Percentiles rank a stretch among this genome's conserved stretches.
Conservation (phyloP, 805 yeast species). For the Maudiozyma turicensis region DNA sequence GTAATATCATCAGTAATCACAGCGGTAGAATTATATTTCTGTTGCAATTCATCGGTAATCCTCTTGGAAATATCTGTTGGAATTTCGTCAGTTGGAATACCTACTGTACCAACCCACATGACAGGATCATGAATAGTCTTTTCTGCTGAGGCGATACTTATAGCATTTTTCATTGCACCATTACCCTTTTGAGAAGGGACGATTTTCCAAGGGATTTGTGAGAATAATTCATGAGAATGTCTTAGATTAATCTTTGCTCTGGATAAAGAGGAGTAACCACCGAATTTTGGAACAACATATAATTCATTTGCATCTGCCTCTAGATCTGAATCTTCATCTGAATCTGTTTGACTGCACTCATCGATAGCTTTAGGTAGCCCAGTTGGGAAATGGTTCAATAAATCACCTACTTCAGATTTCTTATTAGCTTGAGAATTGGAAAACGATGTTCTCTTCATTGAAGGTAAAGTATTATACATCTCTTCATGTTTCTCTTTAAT, state of each 20-base stretch:
- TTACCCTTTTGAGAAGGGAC: constrained; percentile 68
- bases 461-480: constrained; percentile 19
- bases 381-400: neutral
- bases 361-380: constrained; percentile 1
- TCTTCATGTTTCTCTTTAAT: constrained; percentile 21
- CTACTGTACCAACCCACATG: constrained; percentile 84
- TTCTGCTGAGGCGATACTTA: constrained; percentile 45
- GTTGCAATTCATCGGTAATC: constrained; percentile 39
- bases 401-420: neutral
- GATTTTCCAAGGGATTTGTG: constrained; percentile 61
- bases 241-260: constrained; percentile 33
- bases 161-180: constrained; percentile 81
- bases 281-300: constrained; percentile 40
- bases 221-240: constrained; percentile 31
- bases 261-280: constrained; percentile 63
- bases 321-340: constrained; percentile 14
- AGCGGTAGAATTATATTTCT: constrained; percentile 48
- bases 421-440: neutral
- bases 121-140: constrained; percentile 31
- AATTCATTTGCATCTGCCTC: constrained; percentile 13
- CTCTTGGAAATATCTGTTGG: constrained; percentile 44
- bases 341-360: constrained; percentile 4
- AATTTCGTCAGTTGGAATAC: constrained; percentile 82
- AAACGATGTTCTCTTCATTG: constrained; percentile 25
- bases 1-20: constrained; percentile 70